Conservation (phyloP, 1,284 basidiomycete species). For the Irpex rosettiformis region DNA sequence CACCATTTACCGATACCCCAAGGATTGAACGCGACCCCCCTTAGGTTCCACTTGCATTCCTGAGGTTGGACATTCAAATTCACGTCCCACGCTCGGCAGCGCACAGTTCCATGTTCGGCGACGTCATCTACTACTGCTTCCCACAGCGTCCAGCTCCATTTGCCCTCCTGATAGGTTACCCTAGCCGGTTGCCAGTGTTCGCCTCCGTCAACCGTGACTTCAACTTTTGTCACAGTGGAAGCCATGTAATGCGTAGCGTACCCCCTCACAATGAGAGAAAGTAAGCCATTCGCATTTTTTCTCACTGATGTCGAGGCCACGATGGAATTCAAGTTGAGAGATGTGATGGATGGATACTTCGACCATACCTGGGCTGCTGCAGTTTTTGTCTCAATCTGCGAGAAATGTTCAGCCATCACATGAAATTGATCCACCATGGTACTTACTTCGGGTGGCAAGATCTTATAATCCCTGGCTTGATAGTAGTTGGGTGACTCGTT, state of each 20-base stretch:
- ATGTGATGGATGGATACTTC: constrained; percentile 57
- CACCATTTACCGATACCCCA: constrained; percentile 24
- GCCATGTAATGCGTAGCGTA: constrained; percentile 52
- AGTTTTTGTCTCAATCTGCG: constrained; percentile 29
- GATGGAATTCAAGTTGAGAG: constrained; percentile 60
- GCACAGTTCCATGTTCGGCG: constrained; percentile 23
- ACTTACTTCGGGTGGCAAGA: constrained; percentile 55
- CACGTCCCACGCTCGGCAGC: constrained; percentile 42
- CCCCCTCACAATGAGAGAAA: constrained; percentile 45
- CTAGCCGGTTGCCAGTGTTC: constrained; percentile 45
- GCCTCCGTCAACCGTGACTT: constrained; percentile 52
- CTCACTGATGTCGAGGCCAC: constrained; percentile 35
- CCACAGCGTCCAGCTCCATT: constrained; percentile 73
- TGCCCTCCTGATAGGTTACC: constrained; percentile 59
- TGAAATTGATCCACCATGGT: too few species aligned
- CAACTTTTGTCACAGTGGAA: constrained; percentile 45
- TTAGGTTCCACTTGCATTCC: constrained; percentile 52
- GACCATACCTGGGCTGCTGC: constrained; percentile 38
- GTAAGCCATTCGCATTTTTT: constrained; percentile 24
- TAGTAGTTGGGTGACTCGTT: constrained; percentile 64
- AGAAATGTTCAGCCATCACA: background rate
- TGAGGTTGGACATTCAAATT: constrained; percentile 41
- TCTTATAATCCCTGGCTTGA: constrained; percentile 64
- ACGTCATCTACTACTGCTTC: constrained; percentile 38
- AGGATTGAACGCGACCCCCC: constrained; percentile 50